Evolutionary conservation across 2,329 filamentous ascomycete species (phyloP).

Genomic region (Grosmannia serpens): DNA sequence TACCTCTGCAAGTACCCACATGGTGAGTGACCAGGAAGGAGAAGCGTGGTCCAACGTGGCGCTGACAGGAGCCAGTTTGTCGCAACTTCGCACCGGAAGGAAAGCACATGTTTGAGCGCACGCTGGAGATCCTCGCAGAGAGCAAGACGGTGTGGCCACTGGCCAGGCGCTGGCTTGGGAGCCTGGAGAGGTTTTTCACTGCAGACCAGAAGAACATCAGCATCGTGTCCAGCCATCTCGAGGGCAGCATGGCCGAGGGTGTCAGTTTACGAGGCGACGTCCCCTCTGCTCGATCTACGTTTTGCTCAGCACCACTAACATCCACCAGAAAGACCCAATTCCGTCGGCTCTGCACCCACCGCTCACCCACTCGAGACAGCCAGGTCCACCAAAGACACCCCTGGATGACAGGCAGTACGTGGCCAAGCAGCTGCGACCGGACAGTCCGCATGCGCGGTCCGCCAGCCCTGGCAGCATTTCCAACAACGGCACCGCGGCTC

Average conservation of each 20-base stretch:
- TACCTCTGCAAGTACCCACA: conserved; percentile 34
- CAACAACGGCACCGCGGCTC: neutral
- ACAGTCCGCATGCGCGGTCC: conserved; percentile 3
- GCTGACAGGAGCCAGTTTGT: conserved; percentile 21
- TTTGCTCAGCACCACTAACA: conserved; percentile 7
- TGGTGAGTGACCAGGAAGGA: conserved; percentile 3
- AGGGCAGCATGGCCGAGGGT: conserved; percentile 38
- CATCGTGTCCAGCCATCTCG: conserved; percentile 16
- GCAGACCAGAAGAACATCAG: conserved; percentile 27
- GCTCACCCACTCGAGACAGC: conserved; percentile 7
- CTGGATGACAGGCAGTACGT: conserved; percentile 9
- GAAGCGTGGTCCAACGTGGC: neutral
- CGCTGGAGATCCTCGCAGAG: conserved; percentile 30
- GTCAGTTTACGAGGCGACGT: conserved; percentile 14
- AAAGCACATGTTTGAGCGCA: conserved; percentile 31
- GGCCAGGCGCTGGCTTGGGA: conserved; percentile 34
- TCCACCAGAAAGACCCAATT: conserved; percentile 13
- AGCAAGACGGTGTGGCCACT: conserved; percentile 39
- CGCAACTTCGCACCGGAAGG: conserved; percentile 29
- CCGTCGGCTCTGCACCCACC: conserved; percentile 13
- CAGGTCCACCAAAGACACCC: conserved; percentile 9
- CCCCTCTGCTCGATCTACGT: neutral
- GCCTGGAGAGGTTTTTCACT: conserved; percentile 30
- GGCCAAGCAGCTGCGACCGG: conserved; percentile 3
- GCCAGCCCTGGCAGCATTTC: conserved; percentile 8